phyloP scores from a whole-genome alignment of 2,329 filamentous ascomycete species.

The Hymenoscyphus fructigenus region DNA sequence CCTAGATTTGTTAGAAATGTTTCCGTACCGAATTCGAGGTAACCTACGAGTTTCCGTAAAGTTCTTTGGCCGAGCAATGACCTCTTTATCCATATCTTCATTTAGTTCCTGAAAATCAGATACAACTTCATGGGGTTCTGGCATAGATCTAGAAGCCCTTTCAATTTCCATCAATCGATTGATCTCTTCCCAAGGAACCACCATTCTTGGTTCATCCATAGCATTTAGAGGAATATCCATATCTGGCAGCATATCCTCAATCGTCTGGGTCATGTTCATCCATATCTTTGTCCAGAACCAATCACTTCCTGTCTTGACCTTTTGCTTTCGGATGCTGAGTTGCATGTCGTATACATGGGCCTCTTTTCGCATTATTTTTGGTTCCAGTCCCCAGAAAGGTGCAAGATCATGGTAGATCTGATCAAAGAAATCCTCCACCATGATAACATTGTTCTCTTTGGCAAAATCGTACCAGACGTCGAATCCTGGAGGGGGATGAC shows the following conservation, averaged over 20 bases:
- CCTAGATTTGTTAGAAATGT: slow-evolving; percentile 36
- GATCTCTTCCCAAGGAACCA: slow-evolving; percentile 56
- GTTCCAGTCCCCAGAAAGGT: slow-evolving; percentile 48
- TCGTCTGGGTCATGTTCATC: slow-evolving; percentile 37
- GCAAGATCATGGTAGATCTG: slow-evolving; percentile 51
- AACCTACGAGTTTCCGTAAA: slow-evolving; percentile 25
- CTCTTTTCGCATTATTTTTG: slow-evolving; percentile 49
- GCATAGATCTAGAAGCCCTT: slow-evolving; percentile 42
- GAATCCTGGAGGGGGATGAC: slow-evolving; percentile 63
- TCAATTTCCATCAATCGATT: slow-evolving; percentile 49
- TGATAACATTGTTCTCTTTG: slow-evolving; percentile 47
- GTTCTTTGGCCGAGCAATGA: slow-evolving; percentile 11
- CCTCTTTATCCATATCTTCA: slow-evolving; percentile 37
- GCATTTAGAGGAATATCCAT: slow-evolving; percentile 65
- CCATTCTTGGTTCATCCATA: slow-evolving; percentile 61
- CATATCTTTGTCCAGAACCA: slow-evolving; percentile 44
- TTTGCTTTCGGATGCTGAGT: slow-evolving; percentile 54
- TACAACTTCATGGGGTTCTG: slow-evolving; percentile 54
- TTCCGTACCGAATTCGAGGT: slow-evolving; percentile 34
- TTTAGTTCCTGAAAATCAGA: slow-evolving; percentile 47
- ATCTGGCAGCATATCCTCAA: slow-evolving; percentile 55
- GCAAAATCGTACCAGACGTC: slow-evolving; percentile 59
- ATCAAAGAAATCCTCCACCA: slow-evolving; percentile 60
- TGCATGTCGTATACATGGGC: slow-evolving; percentile 56
- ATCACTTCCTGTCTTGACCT: slow-evolving; percentile 44